These are phyloP conservation scores for Phaeotremella skinneri DNA, from an alignment of 768 basidiomycete species.

Conservation along the genomic window DNA sequence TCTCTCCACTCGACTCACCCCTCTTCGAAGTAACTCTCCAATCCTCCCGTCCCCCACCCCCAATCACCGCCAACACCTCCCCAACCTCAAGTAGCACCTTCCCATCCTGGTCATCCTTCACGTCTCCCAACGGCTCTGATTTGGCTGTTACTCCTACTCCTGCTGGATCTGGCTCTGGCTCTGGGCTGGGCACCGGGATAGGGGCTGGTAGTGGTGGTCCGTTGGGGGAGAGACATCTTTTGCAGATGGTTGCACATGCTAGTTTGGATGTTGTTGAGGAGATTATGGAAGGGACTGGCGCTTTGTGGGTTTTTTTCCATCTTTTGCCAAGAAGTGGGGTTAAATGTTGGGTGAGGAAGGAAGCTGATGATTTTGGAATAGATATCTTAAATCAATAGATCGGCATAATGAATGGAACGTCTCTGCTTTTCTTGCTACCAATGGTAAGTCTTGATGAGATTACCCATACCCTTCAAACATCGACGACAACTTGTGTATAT, in stretches of 20 bases:
- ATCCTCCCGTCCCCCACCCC: constrained; percentile 41
- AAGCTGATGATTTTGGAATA: constrained; percentile 49
- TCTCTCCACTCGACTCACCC: constrained; percentile 55
- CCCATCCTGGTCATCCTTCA: constrained; percentile 51
- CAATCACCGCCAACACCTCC: constrained; percentile 26
- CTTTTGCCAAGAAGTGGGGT: not conserved
- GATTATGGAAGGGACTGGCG: constrained; percentile 57
- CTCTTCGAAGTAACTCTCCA: constrained; percentile 52
- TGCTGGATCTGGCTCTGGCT: constrained; percentile 5
- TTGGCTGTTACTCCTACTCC: constrained; percentile 18
- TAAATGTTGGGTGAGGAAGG: not conserved
- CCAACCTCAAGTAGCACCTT: constrained; percentile 25
- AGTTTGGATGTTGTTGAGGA: constrained; percentile 94
- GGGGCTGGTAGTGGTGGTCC: constrained; percentile 54
- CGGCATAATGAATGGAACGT: constrained; percentile 99
- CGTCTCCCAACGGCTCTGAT: constrained; percentile 29
- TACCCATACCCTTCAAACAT: not conserved
- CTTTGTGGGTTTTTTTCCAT: constrained; percentile 39
- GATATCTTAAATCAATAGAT: constrained; percentile 94
- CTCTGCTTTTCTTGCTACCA: constrained; percentile 91
- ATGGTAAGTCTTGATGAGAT: constrained; percentile 63
- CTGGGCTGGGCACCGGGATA: constrained; percentile 62
- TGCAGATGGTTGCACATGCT: constrained; percentile 98
- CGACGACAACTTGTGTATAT: not conserved
- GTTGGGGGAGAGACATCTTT: constrained; percentile 72